Evolutionary conservation across 768 basidiomycete species (phyloP), one percentile per base, ranked within the genome.

Genomic region (Arthromyces matolae): DNA sequence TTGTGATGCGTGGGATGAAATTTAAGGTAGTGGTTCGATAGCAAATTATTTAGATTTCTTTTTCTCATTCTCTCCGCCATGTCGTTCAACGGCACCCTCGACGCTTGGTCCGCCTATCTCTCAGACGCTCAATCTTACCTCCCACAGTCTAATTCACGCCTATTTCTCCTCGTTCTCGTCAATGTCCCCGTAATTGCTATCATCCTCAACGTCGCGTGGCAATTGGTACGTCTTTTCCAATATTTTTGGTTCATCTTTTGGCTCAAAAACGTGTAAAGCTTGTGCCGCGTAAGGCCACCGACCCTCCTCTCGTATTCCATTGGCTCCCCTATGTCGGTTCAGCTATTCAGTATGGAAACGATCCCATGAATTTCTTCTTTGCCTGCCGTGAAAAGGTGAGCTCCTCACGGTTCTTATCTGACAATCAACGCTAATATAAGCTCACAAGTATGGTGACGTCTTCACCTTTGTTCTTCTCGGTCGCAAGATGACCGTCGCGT

Each of bases 401-500:
- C 49, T 19, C 18, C 35, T 24, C 20, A 13, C 44, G 18, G 12
- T 31, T n/a, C n/a, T n/a, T n/a, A n/a, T n/a, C n/a, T n/a, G n/a
- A n/a, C n/a, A n/a, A n/a, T n/a, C n/a, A n/a, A n/a, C n/a, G n/a
- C n/a, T n/a, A n/a, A n/a, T n/a, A n/a, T 19, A 12, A 31, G 20
- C 20, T 31, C 29, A 34, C 32, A n/a, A 99, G 96, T 86, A 98
- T 60, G 96, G 96, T 47, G 80, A 96, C 52, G 83, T 98, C n/a
- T 99, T 98, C 73, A 94, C 94, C 1, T 98, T 96, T 69, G 74
- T 93, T 33, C 70, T 99, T 7, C 69, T 97, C 45, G 96, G 96
- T 32, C 83, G 92, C 51, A 83, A 81, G 42, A 81, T 97, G 55
- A 98, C 95, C 2, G 93, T 94, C 42, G 84, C 91, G 3, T 77